phyloP scores from a whole-genome alignment of 1,284 basidiomycete genomes.

The Puccinia hordei region DNA sequence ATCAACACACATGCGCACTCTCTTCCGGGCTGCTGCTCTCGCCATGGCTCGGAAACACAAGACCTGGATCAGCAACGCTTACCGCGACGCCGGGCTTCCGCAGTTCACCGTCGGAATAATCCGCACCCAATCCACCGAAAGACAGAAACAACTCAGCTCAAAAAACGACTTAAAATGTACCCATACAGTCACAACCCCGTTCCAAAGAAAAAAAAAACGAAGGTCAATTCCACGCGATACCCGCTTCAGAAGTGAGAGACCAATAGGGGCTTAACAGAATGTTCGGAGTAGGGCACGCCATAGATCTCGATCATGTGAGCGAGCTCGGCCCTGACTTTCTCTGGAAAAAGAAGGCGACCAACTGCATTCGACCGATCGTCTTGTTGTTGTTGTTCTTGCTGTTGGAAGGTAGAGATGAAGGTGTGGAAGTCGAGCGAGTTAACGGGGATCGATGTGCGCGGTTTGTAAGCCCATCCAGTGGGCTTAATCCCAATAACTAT shows the following conservation, averaged over 20 bases:
- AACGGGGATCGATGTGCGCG: background rate
- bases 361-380: background rate
- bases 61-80: too few species aligned
- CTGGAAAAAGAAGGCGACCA: background rate
- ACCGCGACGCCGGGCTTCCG: slow-evolving; percentile 39
- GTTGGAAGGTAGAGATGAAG: background rate
- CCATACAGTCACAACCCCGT: too few species aligned
- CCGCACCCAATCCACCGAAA: slow-evolving; percentile 41
- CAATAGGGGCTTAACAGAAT: slow-evolving; percentile 37
- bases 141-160: slow-evolving; percentile 48
- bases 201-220: too few species aligned
- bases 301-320: slow-evolving; percentile 11
- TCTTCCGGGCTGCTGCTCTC: too few species aligned
- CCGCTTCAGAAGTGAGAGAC: too few species aligned
- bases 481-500: slow-evolving; percentile 48
- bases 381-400: background rate
- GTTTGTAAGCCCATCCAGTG: slow-evolving; percentile 44
- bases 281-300: slow-evolving; percentile 49
- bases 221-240: too few species aligned
- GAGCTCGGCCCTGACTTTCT: background rate
- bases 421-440: background rate
- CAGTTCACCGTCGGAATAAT: slow-evolving; percentile 48
- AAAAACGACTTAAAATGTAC: slow-evolving; percentile 50
- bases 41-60: too few species aligned
- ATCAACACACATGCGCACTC: too few species aligned